Evolutionary conservation across 139 green algal genomes (phyloP).

Genomic region (Volvox africanus): DNA sequence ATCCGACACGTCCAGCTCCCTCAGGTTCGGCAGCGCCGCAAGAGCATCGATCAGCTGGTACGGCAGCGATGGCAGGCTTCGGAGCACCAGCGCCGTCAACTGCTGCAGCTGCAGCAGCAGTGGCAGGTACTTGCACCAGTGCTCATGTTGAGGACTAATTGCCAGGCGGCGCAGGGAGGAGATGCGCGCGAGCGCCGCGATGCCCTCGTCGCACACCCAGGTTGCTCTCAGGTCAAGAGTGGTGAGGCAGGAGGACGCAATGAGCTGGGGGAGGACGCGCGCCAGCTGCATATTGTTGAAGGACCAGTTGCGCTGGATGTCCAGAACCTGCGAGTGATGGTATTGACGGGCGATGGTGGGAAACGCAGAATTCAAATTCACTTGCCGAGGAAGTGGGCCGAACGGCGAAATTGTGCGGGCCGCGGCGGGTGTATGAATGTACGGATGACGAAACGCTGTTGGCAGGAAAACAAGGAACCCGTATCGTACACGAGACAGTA

Average conservation of each 20-base stretch:
- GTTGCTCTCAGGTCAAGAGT: conserved; percentile 29
- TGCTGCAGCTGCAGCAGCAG: conserved; percentile 6
- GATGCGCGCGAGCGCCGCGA: conserved; percentile 1
- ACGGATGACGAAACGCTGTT: too few species aligned
- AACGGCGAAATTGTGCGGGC: too few species aligned
- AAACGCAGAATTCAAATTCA: too few species aligned
- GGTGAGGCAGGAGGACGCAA: neutral
- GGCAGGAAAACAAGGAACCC: too few species aligned
- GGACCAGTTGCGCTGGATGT: conserved; percentile 43
- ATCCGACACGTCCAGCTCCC: conserved; percentile 34
- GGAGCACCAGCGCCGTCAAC: conserved; percentile 13
- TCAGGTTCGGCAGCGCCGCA: conserved; percentile 2
- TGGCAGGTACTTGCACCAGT: conserved; percentile 8
- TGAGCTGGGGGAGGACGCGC: conserved; percentile 17
- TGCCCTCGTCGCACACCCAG: conserved; percentile 26
- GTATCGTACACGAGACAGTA: neutral
- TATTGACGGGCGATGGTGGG: neutral
- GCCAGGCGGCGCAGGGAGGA: conserved; percentile 27
- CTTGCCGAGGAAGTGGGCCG: too few species aligned
- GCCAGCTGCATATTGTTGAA: conserved; percentile 46
- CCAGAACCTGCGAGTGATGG: neutral
- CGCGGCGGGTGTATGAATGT: too few species aligned
- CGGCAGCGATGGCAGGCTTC: conserved; percentile 33
- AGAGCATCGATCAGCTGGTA: conserved; percentile 33
- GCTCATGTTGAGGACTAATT: conserved; percentile 19